These are phyloP conservation scores for Colletotrichum tamarilloi DNA, from an alignment of 2,329 filamentous ascomycete species.

Conservation along the genomic window DNA sequence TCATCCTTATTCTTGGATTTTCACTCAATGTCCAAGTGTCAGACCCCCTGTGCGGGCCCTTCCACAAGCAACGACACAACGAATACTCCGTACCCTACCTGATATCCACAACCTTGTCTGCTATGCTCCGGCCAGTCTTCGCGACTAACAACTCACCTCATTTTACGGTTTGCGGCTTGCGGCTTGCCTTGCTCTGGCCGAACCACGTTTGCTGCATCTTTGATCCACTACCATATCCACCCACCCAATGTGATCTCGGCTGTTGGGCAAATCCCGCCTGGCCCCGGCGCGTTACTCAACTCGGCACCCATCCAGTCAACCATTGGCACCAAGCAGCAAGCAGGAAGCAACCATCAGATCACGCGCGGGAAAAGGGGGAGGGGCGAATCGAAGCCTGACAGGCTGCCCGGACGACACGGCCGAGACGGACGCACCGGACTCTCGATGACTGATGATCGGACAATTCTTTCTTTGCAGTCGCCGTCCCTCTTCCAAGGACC, in stretches of 20 bases:
- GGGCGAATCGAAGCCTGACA: background rate
- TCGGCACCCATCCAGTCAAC: constrained; percentile 3
- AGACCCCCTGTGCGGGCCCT: constrained; percentile 4
- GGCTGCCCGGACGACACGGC: constrained; percentile 26
- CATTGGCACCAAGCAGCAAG: background rate
- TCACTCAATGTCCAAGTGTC: constrained; percentile 4
- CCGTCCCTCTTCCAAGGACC: background rate
- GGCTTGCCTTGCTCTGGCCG: background rate
- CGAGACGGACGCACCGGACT: constrained; percentile 23
- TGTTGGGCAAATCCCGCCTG: constrained; percentile 25
- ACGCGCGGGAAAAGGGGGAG: constrained; percentile 24
- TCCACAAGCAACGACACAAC: background rate
- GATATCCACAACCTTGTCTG: background rate
- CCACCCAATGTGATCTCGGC: constrained; percentile 15
- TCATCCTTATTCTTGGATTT: background rate
- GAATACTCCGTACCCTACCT: background rate
- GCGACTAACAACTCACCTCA: background rate
- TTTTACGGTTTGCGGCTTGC: background rate
- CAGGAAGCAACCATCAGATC: background rate
- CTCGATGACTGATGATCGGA: constrained; percentile 23
- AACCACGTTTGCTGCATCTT: background rate
- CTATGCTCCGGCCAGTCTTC: background rate
- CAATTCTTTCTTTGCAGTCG: background rate
- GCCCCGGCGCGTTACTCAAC: constrained; percentile 19
- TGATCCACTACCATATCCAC: constrained; percentile 12